A percentile compares a stretch with the other conserved stretches of the same genome.
phyloP scores from a whole-genome alignment of 1,284 basidiomycete genomes.

The Porodaedalea pini region DNA sequence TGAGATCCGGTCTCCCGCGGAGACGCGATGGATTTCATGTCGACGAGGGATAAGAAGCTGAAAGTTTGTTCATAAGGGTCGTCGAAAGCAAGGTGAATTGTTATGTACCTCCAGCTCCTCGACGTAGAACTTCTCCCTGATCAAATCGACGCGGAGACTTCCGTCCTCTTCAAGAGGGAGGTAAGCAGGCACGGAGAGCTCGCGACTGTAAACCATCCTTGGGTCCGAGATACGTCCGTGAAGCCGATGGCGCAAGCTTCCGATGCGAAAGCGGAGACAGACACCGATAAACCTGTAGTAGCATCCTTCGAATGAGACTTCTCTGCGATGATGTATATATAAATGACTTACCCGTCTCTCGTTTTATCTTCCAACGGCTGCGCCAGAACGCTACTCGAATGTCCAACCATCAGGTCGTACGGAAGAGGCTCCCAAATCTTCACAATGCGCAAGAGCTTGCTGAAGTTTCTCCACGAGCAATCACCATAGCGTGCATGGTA shows the following conservation, averaged over 20 bases:
- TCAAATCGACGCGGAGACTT: conserved; percentile 7
- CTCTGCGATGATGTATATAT: background rate
- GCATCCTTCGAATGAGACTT: background rate
- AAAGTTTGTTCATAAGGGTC: background rate
- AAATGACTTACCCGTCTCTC: background rate
- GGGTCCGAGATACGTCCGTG: background rate
- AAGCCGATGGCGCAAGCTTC: background rate
- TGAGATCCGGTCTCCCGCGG: background rate
- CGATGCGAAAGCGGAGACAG: conserved; percentile 7
- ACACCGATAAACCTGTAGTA: background rate
- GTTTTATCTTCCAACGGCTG: background rate
- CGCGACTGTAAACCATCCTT: background rate
- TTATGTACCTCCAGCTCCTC: conserved; percentile 17
- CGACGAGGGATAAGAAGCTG: conserved; percentile 10
- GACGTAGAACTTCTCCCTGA: conserved; percentile 12
- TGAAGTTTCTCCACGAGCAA: background rate
- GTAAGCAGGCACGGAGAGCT: background rate
- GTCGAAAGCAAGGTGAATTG: background rate
- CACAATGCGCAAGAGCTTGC: background rate
- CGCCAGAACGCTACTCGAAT: background rate
- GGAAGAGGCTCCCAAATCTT: conserved; percentile 11
- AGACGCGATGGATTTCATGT: background rate
- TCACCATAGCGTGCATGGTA: background rate
- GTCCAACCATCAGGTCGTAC: conserved; percentile 3
- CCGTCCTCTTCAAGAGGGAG: conserved; percentile 15